phyloP scores from a whole-genome alignment of 2,329 filamentous ascomycete species.

The Pestalotiopsis sp. region DNA sequence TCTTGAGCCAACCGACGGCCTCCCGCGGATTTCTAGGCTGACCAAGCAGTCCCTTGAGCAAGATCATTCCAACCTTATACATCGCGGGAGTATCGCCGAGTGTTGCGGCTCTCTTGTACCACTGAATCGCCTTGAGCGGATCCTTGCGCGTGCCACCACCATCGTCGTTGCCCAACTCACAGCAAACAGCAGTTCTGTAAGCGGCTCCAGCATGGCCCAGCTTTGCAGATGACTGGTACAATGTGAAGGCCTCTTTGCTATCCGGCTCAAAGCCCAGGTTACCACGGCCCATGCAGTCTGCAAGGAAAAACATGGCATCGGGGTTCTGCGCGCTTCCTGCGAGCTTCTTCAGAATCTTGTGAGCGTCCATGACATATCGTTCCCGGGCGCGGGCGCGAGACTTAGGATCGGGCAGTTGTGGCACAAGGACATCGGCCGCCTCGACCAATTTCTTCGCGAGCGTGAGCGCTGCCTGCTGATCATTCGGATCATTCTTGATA shows the following conservation, averaged over 20 bases:
- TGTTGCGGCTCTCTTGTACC: conserved; percentile 92
- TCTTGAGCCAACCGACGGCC: conserved; percentile 89
- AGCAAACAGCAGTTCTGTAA: conserved; percentile 95
- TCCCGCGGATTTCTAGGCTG: conserved; percentile 82
- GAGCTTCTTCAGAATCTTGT: conserved; percentile 91
- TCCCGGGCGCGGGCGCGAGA: conserved; percentile 77
- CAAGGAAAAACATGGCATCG: conserved; percentile 92
- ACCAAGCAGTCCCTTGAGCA: conserved; percentile 90
- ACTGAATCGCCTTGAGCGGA: conserved; percentile 92
- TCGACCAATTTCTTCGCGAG: conserved; percentile 86
- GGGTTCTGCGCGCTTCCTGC: conserved; percentile 66
- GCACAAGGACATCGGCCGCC: conserved; percentile 76
- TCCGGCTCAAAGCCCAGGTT: conserved; percentile 78
- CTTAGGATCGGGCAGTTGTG: conserved; percentile 67
- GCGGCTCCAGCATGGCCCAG: conserved; percentile 82
- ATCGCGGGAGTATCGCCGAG: conserved; percentile 91
- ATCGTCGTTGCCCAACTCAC: conserved; percentile 92
- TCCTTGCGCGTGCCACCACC: conserved; percentile 92
- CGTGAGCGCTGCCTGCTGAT: conserved; percentile 71
- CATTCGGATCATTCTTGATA: conserved; percentile 72
- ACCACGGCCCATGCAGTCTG: conserved; percentile 86
- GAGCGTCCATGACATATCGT: conserved; percentile 80
- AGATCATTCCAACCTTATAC: conserved; percentile 98
- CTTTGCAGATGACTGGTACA: conserved; percentile 95
- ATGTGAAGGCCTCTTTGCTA: conserved; percentile 86